Base-by-base conservation (phyloP, 176 grass and related monocot genomes). In the Canna indica region DNA sequence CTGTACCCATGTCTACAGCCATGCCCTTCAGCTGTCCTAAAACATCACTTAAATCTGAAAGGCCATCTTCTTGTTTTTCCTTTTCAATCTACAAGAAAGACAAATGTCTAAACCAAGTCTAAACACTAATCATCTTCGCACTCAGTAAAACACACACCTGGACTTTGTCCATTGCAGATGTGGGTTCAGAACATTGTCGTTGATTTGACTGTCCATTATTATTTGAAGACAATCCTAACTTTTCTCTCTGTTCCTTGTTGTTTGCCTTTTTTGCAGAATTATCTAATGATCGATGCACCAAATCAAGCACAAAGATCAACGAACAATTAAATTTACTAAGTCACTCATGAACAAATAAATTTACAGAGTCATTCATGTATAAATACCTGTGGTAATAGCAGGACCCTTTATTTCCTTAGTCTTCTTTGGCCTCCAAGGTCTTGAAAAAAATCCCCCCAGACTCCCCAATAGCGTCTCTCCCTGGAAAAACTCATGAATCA, bases 1-100 rank as follows among this genome's bases (percentile, higher is more conserved):
- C 77, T 50, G 68, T 47, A 30, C 75, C 77, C 77, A 79, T 79
- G 10, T 52, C 77, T 41, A 79, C 28, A 72, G 77, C 77, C 68
- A 79, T 56, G 59, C 32, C 77, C 42, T 79, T 79, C 3, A 72
- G 69, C 45, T 79, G 68, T 17, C 68, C 68, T 57, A 79, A 30
- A 8, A 72, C 77, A 54, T 72, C n/a, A 13, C 68, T 65, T 50
- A 72, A 30, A 64, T 79, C 58, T 38, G 28, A 18, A 38, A 72
- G 68, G n/a, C 15, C 17, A 17, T 78, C 76, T 46, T 78, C 76
- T 36, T 70, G 65, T 32, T 77, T 79, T 0, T 22, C 17, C 67
- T 78, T 78, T 52, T 78, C 76, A 45, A 69, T 16, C 76, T 78
- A 69, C 76, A n/a, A 70, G 9, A 78, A 18, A 59, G 36, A 31